Evolutionary conservation across 176 grass and related monocot species (phyloP), one percentile per base, ranked within the genome.

Genomic region (Zoysia pacifica): DNA sequence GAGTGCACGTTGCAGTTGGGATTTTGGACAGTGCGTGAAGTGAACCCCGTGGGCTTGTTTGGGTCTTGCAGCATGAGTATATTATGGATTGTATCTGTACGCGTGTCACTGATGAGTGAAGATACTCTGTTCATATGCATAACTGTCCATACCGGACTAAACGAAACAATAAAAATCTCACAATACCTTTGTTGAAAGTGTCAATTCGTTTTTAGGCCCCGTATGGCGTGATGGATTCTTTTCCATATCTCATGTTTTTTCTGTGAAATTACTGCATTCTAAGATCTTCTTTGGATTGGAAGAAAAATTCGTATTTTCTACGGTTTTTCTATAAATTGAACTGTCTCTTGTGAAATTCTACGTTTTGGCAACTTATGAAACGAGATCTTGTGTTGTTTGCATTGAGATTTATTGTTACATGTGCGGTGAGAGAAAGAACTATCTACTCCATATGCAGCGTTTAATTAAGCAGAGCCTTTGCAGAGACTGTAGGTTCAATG

Each of bases 401-500:
- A 41, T 41, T 37, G 42, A 67, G 60, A 49, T 41, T 67, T 74
- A 38, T 74, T 60, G 50, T 43, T 79, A 5, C 35, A 61, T 50
- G 69, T 68, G 54, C 40, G 67, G 12, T 5, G 9, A 41, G 5
- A 43, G 67, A 40, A 51, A 41, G 28, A 75, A 68, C 18, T 12
- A 20, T 44, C 43, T 13, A 15, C 51, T 42, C 11, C 46, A 54
- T 62, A 6, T 40, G 48, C 39, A 54, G 41, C 47, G 69, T 61
- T 62, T 49, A 86, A 44, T 62, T 49, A 86, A 44, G 49, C 9
- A 56, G 54, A 81, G 12, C 5, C 10, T 11, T 28, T 79, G 75
- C 55, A 65, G 58, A 80, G 16, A 52, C 69, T 74, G 70, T 44
- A 61, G 19, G 54, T 77, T 73, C 39, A 44, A 60, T 74, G 81